phyloP scores from a whole-genome alignment of 2,329 filamentous ascomycete species.

The Hypoxylon sp. region DNA sequence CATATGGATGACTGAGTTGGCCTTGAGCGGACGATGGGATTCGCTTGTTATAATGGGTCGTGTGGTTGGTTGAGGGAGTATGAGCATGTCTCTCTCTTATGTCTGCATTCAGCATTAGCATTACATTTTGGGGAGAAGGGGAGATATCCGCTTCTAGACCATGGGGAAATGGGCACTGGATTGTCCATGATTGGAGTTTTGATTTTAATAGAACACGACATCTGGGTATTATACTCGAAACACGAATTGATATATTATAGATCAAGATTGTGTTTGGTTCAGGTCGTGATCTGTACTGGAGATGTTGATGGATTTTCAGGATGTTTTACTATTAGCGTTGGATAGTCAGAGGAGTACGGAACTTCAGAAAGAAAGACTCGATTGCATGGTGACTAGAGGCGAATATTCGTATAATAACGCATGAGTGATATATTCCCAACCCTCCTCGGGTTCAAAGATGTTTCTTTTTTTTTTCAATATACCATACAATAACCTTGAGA shows the following conservation, averaged over 20 bases:
- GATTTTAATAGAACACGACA: slow-evolving; percentile 2
- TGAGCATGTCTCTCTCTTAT: no score
- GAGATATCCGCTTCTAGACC: neutral
- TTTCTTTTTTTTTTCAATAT: slow-evolving; percentile 12
- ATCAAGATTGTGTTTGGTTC: no score
- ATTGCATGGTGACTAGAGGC: no score
- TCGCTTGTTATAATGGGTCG: neutral
- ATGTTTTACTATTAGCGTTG: no score
- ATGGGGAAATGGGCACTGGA: slow-evolving; percentile 1
- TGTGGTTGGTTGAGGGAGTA: neutral
- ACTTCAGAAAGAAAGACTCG: no score
- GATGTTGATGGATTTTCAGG: no score
- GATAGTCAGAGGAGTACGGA: no score
- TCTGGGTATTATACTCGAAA: no score
- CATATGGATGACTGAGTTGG: neutral
- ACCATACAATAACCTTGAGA: slow-evolving; percentile 6
- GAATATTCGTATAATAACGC: no score
- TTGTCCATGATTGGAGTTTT: slow-evolving; percentile 3
- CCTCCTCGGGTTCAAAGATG: slow-evolving; percentile 6
- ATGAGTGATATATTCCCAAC: slow-evolving; percentile 17
- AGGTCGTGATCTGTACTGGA: no score
- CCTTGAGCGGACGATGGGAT: neutral
- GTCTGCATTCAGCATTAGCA: slow-evolving; percentile 7
- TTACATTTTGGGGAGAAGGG: slow-evolving; percentile 3
- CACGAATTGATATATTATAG: no score